phyloP scores from a whole-genome alignment of 23 red algal genomes.

The Pyropia yezoensis region DNA sequence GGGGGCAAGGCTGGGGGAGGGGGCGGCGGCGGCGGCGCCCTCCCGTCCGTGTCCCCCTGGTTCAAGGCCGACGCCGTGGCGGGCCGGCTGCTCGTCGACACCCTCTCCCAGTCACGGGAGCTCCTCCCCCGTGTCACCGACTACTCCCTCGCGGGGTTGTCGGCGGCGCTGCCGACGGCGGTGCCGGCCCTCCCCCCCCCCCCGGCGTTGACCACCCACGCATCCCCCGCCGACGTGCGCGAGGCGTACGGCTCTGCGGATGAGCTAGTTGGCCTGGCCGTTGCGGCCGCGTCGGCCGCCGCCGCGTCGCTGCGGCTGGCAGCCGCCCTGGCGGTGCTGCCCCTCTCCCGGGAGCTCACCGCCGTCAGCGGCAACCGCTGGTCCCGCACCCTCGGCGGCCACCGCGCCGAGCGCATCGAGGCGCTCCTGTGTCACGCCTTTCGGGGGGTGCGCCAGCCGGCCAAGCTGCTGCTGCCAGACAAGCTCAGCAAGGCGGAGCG shows the following conservation, averaged over 20 bases:
- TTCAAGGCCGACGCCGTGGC: constrained; percentile 62
- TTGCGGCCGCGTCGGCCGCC: constrained; percentile 40
- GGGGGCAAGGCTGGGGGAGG: not conserved
- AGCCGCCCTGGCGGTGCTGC: constrained; percentile 48
- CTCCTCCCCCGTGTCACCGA: constrained; percentile 66
- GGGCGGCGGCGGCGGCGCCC: not conserved
- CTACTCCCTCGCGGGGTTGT: constrained; percentile 50
- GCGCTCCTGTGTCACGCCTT: constrained; percentile 90
- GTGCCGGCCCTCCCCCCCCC: not conserved
- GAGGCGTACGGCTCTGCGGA: constrained; percentile 31
- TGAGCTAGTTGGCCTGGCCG: constrained; percentile 23
- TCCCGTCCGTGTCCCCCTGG: constrained; percentile 30
- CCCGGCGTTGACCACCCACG: constrained; percentile 9
- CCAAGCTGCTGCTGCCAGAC: constrained; percentile 80
- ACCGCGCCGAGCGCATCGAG: constrained; percentile 87
- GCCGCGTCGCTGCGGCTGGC: constrained; percentile 42
- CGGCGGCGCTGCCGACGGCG: constrained; percentile 12
- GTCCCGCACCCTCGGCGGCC: constrained; percentile 64
- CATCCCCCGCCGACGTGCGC: constrained; percentile 26
- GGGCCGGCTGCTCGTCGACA: constrained; percentile 80
- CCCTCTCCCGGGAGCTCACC: constrained; percentile 69
- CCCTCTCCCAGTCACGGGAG: constrained; percentile 53
- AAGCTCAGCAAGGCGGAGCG: constrained; percentile 58
- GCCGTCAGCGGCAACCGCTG: constrained; percentile 87
- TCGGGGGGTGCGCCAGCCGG: constrained; percentile 21